These are phyloP conservation scores for Colletotrichum gigasporum DNA, from an alignment of 2,329 filamentous ascomycete genomes.

Conservation along the genomic window DNA sequence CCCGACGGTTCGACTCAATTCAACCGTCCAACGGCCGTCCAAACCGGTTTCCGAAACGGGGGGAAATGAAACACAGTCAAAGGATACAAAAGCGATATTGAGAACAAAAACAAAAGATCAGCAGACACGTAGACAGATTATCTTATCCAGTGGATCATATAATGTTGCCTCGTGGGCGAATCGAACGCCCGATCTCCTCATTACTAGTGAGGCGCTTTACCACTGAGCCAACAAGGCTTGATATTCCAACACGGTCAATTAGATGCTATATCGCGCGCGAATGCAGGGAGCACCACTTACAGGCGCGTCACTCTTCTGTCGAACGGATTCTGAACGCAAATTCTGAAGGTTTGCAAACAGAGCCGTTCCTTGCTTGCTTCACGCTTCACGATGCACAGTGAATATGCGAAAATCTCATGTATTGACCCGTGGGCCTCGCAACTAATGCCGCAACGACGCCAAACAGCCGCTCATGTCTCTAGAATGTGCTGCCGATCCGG, in stretches of 20 bases:
- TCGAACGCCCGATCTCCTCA: conserved; percentile 34
- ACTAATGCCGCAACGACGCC: not conserved
- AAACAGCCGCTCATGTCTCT: conserved; percentile 1
- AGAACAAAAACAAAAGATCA: not conserved
- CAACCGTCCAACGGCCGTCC: no score
- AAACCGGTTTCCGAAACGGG: not conserved
- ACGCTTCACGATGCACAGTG: no score
- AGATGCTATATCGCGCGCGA: no score
- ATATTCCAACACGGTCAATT: not conserved
- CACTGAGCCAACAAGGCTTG: conserved; percentile 34
- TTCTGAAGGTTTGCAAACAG: no score
- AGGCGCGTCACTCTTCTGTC: no score
- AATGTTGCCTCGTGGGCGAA: conserved; percentile 30
- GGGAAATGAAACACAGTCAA: not conserved
- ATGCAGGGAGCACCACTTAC: no score
- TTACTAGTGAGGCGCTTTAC: conserved; percentile 35
- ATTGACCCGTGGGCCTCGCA: not conserved
- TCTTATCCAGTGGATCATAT: no score
- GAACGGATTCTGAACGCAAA: no score
- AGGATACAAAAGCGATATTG: no score
- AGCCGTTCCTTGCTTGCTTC: no score
- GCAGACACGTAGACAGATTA: not conserved
- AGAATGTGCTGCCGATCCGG: not conserved
- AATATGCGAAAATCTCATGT: not conserved
- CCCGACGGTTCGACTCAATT: no score